A percentile compares a stretch with the other conserved stretches of the same genome.
Evolutionary conservation across 2,329 filamentous ascomycete species (phyloP).

Genomic region (Monosporascus sp.): DNA sequence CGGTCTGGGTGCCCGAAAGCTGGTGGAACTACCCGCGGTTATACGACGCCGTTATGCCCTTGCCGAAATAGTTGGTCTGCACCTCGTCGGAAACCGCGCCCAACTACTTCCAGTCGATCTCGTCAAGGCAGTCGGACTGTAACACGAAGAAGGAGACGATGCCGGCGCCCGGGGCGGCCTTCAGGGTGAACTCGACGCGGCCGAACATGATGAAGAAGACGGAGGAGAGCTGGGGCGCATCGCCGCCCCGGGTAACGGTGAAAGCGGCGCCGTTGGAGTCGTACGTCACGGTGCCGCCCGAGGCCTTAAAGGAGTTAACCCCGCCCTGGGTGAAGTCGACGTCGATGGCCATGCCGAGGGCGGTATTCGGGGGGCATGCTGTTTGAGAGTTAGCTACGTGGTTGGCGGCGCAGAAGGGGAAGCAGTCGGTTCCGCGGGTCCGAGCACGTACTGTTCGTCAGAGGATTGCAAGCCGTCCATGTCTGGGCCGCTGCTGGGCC

Average conservation of each 20-base stretch:
- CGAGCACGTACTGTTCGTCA: conserved; percentile 20
- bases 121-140: conserved; percentile 86
- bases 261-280: conserved; percentile 72
- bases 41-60: conserved; percentile 79
- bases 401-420: not conserved
- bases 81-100: conserved; percentile 71
- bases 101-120: conserved; percentile 97
- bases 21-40: conserved; percentile 81
- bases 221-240: conserved; percentile 80
- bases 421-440: not conserved
- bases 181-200: conserved; percentile 77
- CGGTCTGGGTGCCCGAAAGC: conserved; percentile 62
- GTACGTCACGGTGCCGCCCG: conserved; percentile 67
- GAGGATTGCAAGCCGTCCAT: conserved; percentile 26
- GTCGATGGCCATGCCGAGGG: conserved; percentile 74
- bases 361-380: conserved; percentile 70
- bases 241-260: conserved; percentile 70
- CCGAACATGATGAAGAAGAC: conserved; percentile 99
- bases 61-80: conserved; percentile 97
- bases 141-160: conserved; percentile 92
- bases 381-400: conserved; percentile 22
- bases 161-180: conserved; percentile 79
- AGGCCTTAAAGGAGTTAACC: conserved; percentile 72
- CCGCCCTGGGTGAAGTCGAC: conserved; percentile 77
- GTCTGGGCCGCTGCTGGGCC: conserved; percentile 21